Evolutionary conservation across 371 early-diverging fungal species (phyloP).

Genomic region (Apophysomyces ossiformis): DNA sequence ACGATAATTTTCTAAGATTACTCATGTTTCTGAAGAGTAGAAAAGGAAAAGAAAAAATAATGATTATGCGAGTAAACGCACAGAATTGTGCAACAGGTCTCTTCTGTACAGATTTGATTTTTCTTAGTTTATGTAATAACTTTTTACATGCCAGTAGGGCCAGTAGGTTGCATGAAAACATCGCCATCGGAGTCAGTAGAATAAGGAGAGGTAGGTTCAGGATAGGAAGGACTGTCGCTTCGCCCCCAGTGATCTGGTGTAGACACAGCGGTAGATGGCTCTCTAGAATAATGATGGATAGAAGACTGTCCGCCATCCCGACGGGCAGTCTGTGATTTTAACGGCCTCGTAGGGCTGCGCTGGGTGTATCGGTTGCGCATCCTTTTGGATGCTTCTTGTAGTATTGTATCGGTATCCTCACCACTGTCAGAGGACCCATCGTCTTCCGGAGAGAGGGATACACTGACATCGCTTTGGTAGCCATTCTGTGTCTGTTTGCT

Average conservation of each 20-base stretch:
- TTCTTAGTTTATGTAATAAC: not conserved
- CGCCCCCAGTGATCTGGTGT: slow-evolving; percentile 9
- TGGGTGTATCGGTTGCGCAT: slow-evolving; percentile 21
- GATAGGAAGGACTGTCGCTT: slow-evolving; percentile 6
- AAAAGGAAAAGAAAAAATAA: not conserved
- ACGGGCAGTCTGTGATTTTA: slow-evolving; percentile 8
- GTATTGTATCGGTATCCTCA: slow-evolving; percentile 54
- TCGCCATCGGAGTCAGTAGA: slow-evolving; percentile 5
- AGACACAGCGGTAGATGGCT: slow-evolving; percentile 1
- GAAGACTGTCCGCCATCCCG: not conserved
- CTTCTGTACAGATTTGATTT: slow-evolving; percentile 4
- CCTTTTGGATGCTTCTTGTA: slow-evolving; percentile 40
- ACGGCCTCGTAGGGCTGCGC: slow-evolving; percentile 2
- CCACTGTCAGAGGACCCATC: slow-evolving; percentile 35
- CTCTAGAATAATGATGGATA: not conserved
- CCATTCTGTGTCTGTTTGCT: slow-evolving; percentile 13
- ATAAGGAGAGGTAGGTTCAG: slow-evolving; percentile 10
- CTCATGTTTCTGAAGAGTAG: too few species aligned
- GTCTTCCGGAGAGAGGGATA: not conserved
- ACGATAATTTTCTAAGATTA: too few species aligned
- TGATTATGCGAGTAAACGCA: not conserved
- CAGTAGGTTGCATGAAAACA: slow-evolving; percentile 3
- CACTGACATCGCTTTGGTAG: slow-evolving; percentile 1
- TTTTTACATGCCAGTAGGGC: slow-evolving; percentile 8
- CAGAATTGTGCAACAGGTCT: not conserved